These are phyloP conservation scores for Olyra latifolia DNA, from an alignment of 176 grass and related monocot genomes.

Conservation along the genomic window DNA sequence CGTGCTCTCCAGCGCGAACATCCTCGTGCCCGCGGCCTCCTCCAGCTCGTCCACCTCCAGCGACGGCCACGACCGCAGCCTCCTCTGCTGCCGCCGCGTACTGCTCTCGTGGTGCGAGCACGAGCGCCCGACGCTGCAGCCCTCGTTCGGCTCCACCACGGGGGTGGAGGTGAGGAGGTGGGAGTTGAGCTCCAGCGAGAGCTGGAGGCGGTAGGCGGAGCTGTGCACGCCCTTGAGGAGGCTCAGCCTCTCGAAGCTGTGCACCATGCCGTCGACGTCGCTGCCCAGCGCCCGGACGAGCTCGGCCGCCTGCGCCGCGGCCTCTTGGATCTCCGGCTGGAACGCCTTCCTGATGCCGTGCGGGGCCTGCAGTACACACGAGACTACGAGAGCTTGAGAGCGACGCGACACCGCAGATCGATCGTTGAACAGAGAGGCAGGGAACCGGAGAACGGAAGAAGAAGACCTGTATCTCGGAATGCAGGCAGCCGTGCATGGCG, in stretches of 20 bases:
- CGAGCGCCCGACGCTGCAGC: background rate
- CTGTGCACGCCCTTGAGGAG: slow-evolving; percentile 45
- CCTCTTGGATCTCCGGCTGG: slow-evolving; percentile 44
- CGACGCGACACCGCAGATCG: background rate
- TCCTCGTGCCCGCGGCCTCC: slow-evolving; percentile 21
- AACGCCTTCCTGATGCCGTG: slow-evolving; percentile 34
- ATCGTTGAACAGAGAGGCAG: background rate
- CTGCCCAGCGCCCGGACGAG: slow-evolving; percentile 39
- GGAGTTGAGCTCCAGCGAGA: slow-evolving; percentile 42
- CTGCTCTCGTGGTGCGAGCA: no score
- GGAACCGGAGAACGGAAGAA: background rate
- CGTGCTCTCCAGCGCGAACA: slow-evolving; percentile 38
- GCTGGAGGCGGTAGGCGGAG: slow-evolving; percentile 48
- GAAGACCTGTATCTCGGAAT: slow-evolving; percentile 52
- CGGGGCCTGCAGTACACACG: slow-evolving; percentile 30
- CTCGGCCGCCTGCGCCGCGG: slow-evolving; percentile 30
- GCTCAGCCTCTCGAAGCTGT: slow-evolving; percentile 22
- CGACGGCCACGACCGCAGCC: slow-evolving; percentile 50
- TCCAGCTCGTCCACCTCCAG: slow-evolving; percentile 38
- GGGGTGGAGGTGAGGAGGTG: slow-evolving; percentile 20
- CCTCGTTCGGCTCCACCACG: background rate
- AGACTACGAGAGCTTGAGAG: no score
- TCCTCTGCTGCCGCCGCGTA: slow-evolving; percentile 6
- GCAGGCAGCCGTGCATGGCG: slow-evolving; percentile 55
- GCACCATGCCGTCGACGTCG: slow-evolving; percentile 44